phyloP scores from a whole-genome alignment of 345 rosid genomes.

The Aquilaria yunnanensis region DNA sequence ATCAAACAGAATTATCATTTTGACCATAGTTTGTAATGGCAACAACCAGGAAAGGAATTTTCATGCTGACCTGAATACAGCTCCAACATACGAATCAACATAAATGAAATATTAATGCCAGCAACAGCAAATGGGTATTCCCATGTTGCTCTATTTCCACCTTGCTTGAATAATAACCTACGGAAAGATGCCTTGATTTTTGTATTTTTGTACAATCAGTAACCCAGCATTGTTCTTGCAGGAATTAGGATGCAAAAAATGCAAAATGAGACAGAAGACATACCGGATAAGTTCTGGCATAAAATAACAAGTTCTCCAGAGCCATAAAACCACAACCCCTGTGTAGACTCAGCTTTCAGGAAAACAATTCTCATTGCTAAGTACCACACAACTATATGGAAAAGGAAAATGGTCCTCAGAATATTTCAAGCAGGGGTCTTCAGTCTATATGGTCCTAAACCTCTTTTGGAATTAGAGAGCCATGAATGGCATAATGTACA shows the following conservation, averaged over 20 bases:
- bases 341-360: slow-evolving; percentile 1
- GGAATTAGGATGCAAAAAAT: slow-evolving; percentile 7
- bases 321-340: slow-evolving; percentile 94
- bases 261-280: slow-evolving; percentile 10
- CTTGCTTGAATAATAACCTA: slow-evolving; percentile 88
- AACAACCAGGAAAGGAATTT: not conserved
- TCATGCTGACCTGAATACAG: slow-evolving; percentile 48
- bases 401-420: too few relatives aligned
- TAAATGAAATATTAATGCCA: slow-evolving; percentile 87
- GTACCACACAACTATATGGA: too few relatives aligned
- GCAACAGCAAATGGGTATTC: slow-evolving; percentile 99
- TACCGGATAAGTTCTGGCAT: slow-evolving; percentile 86
- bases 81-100: slow-evolving; percentile 96
- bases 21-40: not conserved
- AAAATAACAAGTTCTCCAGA: slow-evolving; percentile 85
- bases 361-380: too few relatives aligned
- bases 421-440: too few relatives aligned
- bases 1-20: not conserved
- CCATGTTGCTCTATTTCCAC: slow-evolving; percentile 82
- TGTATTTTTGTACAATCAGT: slow-evolving; percentile 43
- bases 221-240: slow-evolving; percentile 13
- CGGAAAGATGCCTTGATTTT: slow-evolving; percentile 86
- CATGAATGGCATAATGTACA: too few relatives aligned
- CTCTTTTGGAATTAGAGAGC: too few relatives aligned
- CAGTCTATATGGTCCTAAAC: too few relatives aligned